These are phyloP conservation scores for Rosellinia necatrix DNA, from an alignment of 2,329 filamentous ascomycete species.

Conservation along the genomic window DNA sequence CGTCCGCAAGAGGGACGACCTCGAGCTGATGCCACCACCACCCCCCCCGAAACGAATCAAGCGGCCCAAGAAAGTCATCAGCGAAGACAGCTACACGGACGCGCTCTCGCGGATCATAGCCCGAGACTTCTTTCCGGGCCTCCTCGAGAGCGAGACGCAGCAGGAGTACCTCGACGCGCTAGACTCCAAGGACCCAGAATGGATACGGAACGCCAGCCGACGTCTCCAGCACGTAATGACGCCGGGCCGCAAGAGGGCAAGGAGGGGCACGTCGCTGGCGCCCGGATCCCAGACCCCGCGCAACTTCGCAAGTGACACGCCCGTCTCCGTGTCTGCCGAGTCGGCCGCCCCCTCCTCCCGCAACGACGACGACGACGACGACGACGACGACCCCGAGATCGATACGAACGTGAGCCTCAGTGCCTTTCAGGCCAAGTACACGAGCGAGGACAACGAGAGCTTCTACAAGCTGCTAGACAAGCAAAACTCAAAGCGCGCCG, in stretches of 20 bases:
- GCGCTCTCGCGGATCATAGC: conserved; percentile 93
- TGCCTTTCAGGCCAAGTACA: conserved; percentile 90
- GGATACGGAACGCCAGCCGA: conserved; percentile 82
- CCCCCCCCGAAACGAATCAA: conserved; percentile 88
- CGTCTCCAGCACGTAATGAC: conserved; percentile 81
- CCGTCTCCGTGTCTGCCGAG: conserved; percentile 59
- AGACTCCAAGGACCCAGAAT: conserved; percentile 80
- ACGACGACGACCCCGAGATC: conserved; percentile 53
- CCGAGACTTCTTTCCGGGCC: conserved; percentile 93
- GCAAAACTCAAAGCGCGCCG: conserved; percentile 81
- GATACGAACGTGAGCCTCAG: conserved; percentile 81
- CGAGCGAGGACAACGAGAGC: conserved; percentile 96
- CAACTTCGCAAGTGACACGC: conserved; percentile 74
- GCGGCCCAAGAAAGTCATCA: conserved; percentile 82
- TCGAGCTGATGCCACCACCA: conserved; percentile 84
- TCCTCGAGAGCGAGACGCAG: conserved; percentile 83
- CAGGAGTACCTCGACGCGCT: conserved; percentile 91
- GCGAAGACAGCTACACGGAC: conserved; percentile 92
- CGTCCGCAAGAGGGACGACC: conserved; percentile 67
- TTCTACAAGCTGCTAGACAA: conserved; percentile 92
- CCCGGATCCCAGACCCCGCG: conserved; percentile 62
- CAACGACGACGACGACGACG: conserved; percentile 43
- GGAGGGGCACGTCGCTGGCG: conserved; percentile 42
- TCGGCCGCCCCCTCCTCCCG: conserved; percentile 43
- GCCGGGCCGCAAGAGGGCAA: conserved; percentile 57